Evolutionary conservation across 129 eudicot genomes (phyloP), one percentile per base, ranked within the genome.

Genomic region (Helichrysum umbraculigerum): DNA sequence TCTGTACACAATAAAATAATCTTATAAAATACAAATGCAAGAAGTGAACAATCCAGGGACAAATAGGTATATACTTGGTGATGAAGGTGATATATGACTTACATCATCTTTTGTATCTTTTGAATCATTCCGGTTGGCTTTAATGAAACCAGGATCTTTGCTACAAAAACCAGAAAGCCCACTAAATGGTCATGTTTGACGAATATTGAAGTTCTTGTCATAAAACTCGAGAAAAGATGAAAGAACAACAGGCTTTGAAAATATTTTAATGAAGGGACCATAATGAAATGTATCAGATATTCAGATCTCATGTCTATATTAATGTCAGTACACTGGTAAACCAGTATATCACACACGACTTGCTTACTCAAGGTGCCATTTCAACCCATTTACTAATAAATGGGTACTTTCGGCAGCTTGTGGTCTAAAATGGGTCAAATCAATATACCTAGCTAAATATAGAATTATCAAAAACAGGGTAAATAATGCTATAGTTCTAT

Each of bases 101-200:
- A 95, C 99, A 83, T 91, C 93, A 83, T 95, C 97, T 78, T 84
- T 89, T 84, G 89, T 76, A 75, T 85, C 89, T 81, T 84, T 90
- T 33, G 96, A 74, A 71, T 85, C 96, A 60, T 78, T 92, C 67
- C 83, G 72, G 77, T 88, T 89, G 91, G 76, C 85, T 78, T 85
- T 89, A 85, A 95, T 87, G 79, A 76, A 95, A 81, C 99, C 99
- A 4, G 99, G 97, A 85, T 95, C 96, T 76, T 95, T 91, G 85
- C 99, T 95, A 70, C 81, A 89, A 58, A 71, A 56, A 84, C 52
- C 74, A 64, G 16, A 78, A 79, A 81, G 81, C 68, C 33, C 72
- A 75, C 67, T 78, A 72, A 66, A 61, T 56, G n/a, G 74, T 63
- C 72, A 78, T 33, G 76, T 34, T 57, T 71, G 70, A 60, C 28